These are phyloP conservation scores for Sarocladium kiliense DNA, from an alignment of 2,329 filamentous ascomycete genomes.

Conservation along the genomic window DNA sequence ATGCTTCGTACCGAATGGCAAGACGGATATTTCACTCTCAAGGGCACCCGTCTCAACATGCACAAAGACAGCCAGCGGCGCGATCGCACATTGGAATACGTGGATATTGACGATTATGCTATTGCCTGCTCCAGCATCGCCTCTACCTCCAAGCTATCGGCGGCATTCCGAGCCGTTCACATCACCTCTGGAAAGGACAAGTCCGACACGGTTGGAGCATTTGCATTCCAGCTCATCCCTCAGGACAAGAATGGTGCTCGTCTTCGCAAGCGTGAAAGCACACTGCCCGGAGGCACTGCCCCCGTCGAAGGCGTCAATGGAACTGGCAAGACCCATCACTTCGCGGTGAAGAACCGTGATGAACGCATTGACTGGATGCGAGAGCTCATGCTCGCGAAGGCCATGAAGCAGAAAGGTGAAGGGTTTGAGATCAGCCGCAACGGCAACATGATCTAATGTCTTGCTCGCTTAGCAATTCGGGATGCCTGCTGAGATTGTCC, in stretches of 20 bases:
- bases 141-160: constrained; percentile 73
- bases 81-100: constrained; percentile 64
- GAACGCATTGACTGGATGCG: constrained; percentile 97
- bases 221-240: constrained; percentile 81
- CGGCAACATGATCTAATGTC: constrained; percentile 62
- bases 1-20: constrained; percentile 92
- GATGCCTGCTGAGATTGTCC: constrained; percentile 3
- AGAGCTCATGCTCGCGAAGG: constrained; percentile 87
- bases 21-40: constrained; percentile 84
- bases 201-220: constrained; percentile 59
- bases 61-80: constrained; percentile 56
- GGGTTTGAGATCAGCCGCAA: constrained; percentile 81
- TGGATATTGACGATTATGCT: constrained; percentile 85
- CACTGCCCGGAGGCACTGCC: constrained; percentile 25
- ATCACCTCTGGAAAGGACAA: constrained; percentile 51
- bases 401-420: constrained; percentile 75
- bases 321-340: constrained; percentile 83
- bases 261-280: constrained; percentile 50
- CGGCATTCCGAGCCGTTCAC: constrained; percentile 78
- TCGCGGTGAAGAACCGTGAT: constrained; percentile 80
- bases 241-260: constrained; percentile 52
- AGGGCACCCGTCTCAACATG: constrained; percentile 69
- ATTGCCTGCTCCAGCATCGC: constrained; percentile 77
- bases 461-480: constrained; percentile 10
- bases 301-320: constrained; percentile 48